These are phyloP conservation scores for Papiliotrema laurentii DNA, from an alignment of 1,284 basidiomycete genomes.

Conservation along the genomic window DNA sequence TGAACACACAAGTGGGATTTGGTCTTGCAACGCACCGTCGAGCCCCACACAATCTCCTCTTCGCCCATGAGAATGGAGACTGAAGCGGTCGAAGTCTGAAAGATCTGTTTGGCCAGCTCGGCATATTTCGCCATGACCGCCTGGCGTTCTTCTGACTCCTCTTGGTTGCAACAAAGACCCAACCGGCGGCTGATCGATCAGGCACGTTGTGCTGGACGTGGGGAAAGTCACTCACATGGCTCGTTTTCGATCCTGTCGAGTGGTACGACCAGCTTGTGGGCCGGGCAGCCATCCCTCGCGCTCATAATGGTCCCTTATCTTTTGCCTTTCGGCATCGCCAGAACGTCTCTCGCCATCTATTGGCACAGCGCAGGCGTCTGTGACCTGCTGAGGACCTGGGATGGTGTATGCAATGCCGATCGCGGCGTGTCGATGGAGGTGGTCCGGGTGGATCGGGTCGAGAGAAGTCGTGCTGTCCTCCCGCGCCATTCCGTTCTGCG, in stretches of 20 bases:
- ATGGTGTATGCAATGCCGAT: slow-evolving; percentile 4
- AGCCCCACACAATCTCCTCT: not conserved
- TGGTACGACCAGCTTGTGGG: slow-evolving; percentile 12
- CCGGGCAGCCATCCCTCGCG: slow-evolving; percentile 33
- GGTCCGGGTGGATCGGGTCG: not conserved
- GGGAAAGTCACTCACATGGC: slow-evolving; percentile 15
- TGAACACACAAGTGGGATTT: no score
- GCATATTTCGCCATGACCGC: slow-evolving; percentile 36
- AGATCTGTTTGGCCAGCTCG: slow-evolving; percentile 26
- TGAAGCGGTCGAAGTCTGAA: slow-evolving; percentile 5
- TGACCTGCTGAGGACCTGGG: slow-evolving; percentile 1
- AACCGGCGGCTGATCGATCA: slow-evolving; percentile 18
- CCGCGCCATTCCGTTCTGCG: not conserved
- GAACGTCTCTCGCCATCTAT: slow-evolving; percentile 9
- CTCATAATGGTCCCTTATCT: slow-evolving; percentile 25
- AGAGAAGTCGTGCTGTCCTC: no score
- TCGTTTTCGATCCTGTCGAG: slow-evolving; percentile 10
- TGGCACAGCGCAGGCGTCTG: not conserved
- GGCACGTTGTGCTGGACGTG: not conserved
- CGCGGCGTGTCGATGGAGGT: not conserved
- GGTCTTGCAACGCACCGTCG: not conserved
- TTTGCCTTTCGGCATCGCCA: slow-evolving; percentile 16
- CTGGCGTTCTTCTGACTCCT: slow-evolving; percentile 18
- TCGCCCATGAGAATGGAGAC: slow-evolving; percentile 4
- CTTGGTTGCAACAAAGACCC: slow-evolving; percentile 21